A percentile compares a stretch with the other conserved stretches of the same genome.
These are phyloP conservation scores for Abortiporus biennis DNA, from an alignment of 1,284 basidiomycete genomes.

Conservation along the genomic window DNA sequence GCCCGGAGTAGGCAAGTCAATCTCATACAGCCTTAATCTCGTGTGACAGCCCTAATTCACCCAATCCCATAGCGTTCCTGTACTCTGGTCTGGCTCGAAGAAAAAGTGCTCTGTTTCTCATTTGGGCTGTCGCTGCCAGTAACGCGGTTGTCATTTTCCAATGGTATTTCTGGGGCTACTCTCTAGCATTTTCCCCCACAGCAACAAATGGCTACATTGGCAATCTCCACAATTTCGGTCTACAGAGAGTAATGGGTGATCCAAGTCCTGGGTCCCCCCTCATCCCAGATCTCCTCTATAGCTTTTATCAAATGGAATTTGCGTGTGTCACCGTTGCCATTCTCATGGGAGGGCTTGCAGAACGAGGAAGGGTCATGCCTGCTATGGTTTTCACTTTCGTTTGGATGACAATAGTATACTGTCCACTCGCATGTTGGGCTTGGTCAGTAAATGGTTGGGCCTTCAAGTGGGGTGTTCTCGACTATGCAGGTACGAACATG, in stretches of 20 bases:
- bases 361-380: constrained; percentile 83
- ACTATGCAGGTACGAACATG: constrained; percentile 58
- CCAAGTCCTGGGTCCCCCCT: constrained; percentile 74
- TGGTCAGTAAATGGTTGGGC: constrained; percentile 84
- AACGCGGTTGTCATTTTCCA: constrained; percentile 85
- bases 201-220: constrained; percentile 80
- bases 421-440: constrained; percentile 74
- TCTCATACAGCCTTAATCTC: constrained; percentile 5
- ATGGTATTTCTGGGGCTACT: constrained; percentile 87
- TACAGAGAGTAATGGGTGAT: constrained; percentile 66
- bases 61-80: constrained; percentile 54
- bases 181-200: constrained; percentile 72
- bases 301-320: constrained; percentile 89
- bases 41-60: constrained; percentile 7
- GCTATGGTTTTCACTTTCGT: constrained; percentile 85
- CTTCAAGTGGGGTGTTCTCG: constrained; percentile 85
- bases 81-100: constrained; percentile 85
- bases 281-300: constrained; percentile 71
- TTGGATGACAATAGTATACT: constrained; percentile 85
- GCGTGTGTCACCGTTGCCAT: constrained; percentile 75
- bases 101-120: constrained; percentile 63
- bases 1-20: constrained; percentile 55
- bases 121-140: constrained; percentile 65
- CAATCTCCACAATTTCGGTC: constrained; percentile 67
- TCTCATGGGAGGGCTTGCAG: constrained; percentile 79